Evolutionary conservation across 257 asterid genomes (phyloP), one percentile per base, ranked within the genome.

Genomic region (Solanum dulcamara): DNA sequence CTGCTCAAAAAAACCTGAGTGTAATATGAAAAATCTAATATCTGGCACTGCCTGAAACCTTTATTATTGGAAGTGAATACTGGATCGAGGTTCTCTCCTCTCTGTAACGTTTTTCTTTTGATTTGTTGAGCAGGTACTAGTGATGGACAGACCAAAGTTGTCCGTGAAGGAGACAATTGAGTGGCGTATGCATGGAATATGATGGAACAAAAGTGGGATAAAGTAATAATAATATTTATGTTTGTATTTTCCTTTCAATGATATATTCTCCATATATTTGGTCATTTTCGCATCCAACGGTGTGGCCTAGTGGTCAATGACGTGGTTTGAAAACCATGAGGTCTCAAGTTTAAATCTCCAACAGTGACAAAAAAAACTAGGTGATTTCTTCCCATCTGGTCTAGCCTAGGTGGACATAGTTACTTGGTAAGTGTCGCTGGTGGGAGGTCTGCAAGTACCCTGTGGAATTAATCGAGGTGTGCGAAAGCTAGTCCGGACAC

Each of bases 101-200:
- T 15, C 17, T 28, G 18, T 79, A 30, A 79, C 55, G 5, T 40
- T 84, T 84, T 57, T 22, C 3, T 60, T n/a, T 67, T 84, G 33
- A 83, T 74, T 82, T 85, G 71, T 22, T 91, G 87, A 67, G 85
- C 91, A 97, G 99, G 99, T 85, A 93, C 93, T 86, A 93, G 90
- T 86, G 98, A 97, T 84, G 99, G 99, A 84, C 98, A 97, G 92
- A 97, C 99, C 68, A 94, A 92, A 91, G 87, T 97, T 59, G 93
- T 97, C 72, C 94, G 98, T 44, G 99, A 95, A 91, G 99, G 99
- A 85, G 99, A 97, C 89, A 95, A 95, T 75, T 98, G 99, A 22
- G 96, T 97, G 90, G 99, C 99, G 72, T 95, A 97, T 90, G 89
- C 98, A 70, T 97, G 99, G 99, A 94, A 93, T 90, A 89, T 89